Conservation (phyloP, 306 rosid genomes). For the Pterocarpus santalinus region DNA sequence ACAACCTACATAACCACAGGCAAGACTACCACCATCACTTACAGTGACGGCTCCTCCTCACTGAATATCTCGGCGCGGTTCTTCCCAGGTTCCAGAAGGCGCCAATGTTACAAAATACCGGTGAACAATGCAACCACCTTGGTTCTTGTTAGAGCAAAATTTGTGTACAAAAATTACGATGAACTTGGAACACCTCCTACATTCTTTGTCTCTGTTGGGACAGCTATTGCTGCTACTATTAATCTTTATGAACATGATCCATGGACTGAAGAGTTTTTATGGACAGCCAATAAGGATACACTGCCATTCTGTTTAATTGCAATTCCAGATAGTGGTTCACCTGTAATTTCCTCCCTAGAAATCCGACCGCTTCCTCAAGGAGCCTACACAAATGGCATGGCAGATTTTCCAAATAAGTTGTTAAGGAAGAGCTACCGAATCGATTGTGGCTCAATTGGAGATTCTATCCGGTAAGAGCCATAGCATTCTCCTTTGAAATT, state of each 20-base stretch:
- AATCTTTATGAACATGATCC: slow-evolving; percentile 74
- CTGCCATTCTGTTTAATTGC: slow-evolving; percentile 70
- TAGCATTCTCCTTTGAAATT: not conserved
- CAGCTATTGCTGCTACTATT: slow-evolving; percentile 66
- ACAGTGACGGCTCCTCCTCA: slow-evolving; percentile 51
- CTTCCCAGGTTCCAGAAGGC: slow-evolving; percentile 58
- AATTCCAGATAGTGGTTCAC: slow-evolving; percentile 65
- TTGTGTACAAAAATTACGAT: slow-evolving; percentile 83
- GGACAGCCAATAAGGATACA: slow-evolving; percentile 69
- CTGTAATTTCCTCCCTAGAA: slow-evolving; percentile 83
- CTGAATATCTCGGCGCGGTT: slow-evolving; percentile 59
- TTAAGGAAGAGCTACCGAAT: slow-evolving; percentile 75
- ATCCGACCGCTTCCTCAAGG: slow-evolving; percentile 81
- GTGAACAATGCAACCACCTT: slow-evolving; percentile 60
- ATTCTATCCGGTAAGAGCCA: slow-evolving; percentile 67
- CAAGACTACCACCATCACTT: slow-evolving; percentile 54
- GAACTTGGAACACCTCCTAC: slow-evolving; percentile 73
- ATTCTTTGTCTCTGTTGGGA: slow-evolving; percentile 85
- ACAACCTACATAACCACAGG: slow-evolving; percentile 66
- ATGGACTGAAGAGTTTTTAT: slow-evolving; percentile 80
- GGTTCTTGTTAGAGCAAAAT: slow-evolving; percentile 82
- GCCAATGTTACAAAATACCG: slow-evolving; percentile 69
- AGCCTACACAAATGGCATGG: slow-evolving; percentile 73
- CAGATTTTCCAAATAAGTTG: slow-evolving; percentile 60
- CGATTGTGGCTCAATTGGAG: slow-evolving; percentile 77